phyloP scores from a whole-genome alignment of 768 basidiomycete genomes.

The Leccinum longicurvipes region DNA sequence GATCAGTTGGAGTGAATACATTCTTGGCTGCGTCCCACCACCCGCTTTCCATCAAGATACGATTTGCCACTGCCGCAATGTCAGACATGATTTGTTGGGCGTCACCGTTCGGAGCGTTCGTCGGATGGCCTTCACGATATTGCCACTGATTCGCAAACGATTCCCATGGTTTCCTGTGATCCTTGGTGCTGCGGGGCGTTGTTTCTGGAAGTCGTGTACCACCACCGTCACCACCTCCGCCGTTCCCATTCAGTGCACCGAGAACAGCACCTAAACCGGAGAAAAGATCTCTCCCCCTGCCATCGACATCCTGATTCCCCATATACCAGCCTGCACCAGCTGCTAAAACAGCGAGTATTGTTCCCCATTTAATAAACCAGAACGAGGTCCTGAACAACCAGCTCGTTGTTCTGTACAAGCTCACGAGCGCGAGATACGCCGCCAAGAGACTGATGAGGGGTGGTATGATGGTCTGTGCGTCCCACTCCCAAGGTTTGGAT shows the following conservation, averaged over 20 bases:
- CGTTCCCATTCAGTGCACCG: conserved; percentile 39
- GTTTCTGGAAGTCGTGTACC: conserved; percentile 21
- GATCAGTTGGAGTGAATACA: conserved; percentile 19
- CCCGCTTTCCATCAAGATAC: conserved; percentile 31
- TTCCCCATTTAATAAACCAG: conserved; percentile 78
- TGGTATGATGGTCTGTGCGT: conserved; percentile 64
- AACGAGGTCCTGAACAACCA: conserved; percentile 67
- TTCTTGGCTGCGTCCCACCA: conserved; percentile 39
- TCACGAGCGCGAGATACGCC: conserved; percentile 74
- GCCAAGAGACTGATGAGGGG: conserved; percentile 70
- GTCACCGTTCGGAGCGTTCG: conserved; percentile 30
- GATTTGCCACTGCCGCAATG: conserved; percentile 36
- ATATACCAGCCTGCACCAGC: conserved; percentile 55
- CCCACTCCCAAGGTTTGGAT: conserved; percentile 58
- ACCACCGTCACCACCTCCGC: conserved; percentile 30
- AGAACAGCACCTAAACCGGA: conserved; percentile 41
- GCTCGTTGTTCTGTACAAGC: conserved; percentile 73
- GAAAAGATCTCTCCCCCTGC: conserved; percentile 32
- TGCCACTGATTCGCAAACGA: conserved; percentile 64
- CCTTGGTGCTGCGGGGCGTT: conserved; percentile 14
- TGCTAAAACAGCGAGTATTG: conserved; percentile 51
- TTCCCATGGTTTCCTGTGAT: conserved; percentile 57
- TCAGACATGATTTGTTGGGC: conserved; percentile 46
- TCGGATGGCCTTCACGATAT: conserved; percentile 30
- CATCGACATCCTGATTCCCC: conserved; percentile 37